Percentiles rank a stretch among this genome's conserved stretches.
Evolutionary conservation across 352 stramenopile genomes (phyloP).

Genomic region (Globisporangium cystogenes): DNA sequence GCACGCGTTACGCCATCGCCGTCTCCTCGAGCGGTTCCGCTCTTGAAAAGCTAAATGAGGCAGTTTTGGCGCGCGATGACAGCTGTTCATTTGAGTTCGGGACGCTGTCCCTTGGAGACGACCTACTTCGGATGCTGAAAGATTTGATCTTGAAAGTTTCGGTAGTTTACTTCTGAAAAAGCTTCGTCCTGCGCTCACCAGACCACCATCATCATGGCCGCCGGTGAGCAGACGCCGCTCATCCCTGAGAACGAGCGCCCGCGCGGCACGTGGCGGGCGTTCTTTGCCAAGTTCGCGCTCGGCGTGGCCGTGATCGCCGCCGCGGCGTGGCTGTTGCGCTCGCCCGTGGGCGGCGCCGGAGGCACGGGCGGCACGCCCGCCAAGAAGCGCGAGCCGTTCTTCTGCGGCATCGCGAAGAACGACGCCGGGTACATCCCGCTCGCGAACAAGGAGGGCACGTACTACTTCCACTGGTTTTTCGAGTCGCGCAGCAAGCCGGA

Average conservation of each 20-base stretch:
- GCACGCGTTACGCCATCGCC: too few relatives aligned
- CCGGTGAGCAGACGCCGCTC: constrained; percentile 6
- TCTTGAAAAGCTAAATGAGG: too few relatives aligned
- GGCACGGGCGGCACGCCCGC: not conserved
- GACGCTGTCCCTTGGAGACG: too few relatives aligned
- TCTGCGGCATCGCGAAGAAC: constrained; percentile 13
- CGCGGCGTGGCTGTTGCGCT: constrained; percentile 5
- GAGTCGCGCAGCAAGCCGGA: constrained; percentile 18
- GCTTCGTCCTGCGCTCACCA: too few relatives aligned
- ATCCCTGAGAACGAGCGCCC: not conserved
- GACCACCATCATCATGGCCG: too few relatives aligned
- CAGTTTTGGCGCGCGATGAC: too few relatives aligned
- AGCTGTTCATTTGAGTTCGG: too few relatives aligned
- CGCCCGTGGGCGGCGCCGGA: constrained; percentile 1
- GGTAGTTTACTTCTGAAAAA: too few relatives aligned
- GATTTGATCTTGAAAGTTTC: too few relatives aligned
- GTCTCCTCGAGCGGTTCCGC: too few relatives aligned
- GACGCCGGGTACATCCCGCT: constrained; percentile 27
- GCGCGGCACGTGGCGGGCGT: constrained; percentile 6
- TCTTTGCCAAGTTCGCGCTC: constrained; percentile 8
- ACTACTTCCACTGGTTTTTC: constrained; percentile 45
- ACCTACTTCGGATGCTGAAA: too few relatives aligned
- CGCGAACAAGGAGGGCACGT: constrained; percentile 28
- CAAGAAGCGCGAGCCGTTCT: constrained; percentile 9
- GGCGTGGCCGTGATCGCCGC: constrained; percentile 4